phyloP scores from a whole-genome alignment of 2,329 filamentous ascomycete genomes.

The Cordyceps cateniannulata region DNA sequence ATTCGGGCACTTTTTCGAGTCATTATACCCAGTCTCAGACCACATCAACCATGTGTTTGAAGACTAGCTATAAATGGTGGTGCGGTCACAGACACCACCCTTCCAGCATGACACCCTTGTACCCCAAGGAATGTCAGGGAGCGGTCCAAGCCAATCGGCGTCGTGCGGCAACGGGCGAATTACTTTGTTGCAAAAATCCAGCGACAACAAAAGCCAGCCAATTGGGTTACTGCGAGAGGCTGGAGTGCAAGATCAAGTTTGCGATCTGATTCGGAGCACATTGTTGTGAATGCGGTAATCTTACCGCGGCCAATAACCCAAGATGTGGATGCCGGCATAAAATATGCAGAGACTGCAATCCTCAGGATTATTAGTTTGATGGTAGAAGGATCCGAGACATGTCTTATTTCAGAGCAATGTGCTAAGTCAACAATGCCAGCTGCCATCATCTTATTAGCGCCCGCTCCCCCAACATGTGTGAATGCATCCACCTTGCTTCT shows the following conservation, averaged over 20 bases:
- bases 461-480: not conserved
- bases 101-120: not conserved
- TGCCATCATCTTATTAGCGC: not conserved
- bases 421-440: not conserved
- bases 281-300: not conserved
- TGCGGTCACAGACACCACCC: not conserved
- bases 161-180: not conserved
- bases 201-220: not conserved
- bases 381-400: not conserved
- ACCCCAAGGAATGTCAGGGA: not conserved
- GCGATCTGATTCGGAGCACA: not conserved
- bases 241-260: not conserved
- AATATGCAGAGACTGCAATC: not conserved
- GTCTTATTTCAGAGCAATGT: not conserved
- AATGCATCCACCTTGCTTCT: not conserved
- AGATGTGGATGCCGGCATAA: not conserved
- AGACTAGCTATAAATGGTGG: no score
- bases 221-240: not conserved
- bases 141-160: not conserved
- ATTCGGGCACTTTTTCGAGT: no score
- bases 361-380: no score
- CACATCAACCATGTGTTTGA: no score
- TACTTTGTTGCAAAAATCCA: not conserved
- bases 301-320: no score
- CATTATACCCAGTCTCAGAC: no score